Evolutionary conservation across 1,139 yeast species (phyloP).

Genomic region (Starmera stellimalicola): DNA sequence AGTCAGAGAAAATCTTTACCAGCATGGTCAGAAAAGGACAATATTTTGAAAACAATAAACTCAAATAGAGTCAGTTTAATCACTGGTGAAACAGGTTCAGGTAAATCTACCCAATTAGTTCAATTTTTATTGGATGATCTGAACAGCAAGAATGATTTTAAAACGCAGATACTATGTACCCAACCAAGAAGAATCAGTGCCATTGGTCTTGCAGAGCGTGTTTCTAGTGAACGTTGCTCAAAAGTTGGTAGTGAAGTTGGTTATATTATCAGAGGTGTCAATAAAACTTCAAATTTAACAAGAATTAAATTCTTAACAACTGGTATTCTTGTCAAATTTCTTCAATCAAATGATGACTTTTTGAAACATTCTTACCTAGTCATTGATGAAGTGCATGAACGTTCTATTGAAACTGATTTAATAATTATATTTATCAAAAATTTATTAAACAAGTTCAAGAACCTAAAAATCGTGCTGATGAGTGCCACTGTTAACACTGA

Average conservation of each 20-base stretch:
- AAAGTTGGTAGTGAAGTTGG: constrained; percentile 76
- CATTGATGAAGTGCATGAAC: constrained; percentile 92
- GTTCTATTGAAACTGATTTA: constrained; percentile 87
- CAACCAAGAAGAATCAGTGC: constrained; percentile 96
- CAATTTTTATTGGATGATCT: constrained; percentile 76
- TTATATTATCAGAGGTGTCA: constrained; percentile 84
- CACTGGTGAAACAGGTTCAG: constrained; percentile 97
- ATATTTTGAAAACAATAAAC: constrained; percentile 46
- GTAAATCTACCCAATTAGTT: constrained; percentile 87
- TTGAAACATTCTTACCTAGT: constrained; percentile 48
- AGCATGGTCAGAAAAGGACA: constrained; percentile 65
- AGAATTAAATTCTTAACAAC: constrained; percentile 82
- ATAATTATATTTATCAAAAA: constrained; percentile 67
- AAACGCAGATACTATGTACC: constrained; percentile 69
- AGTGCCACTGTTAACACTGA: constrained; percentile 84
- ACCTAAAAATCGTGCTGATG: constrained; percentile 72
- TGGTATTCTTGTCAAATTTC: constrained; percentile 81
- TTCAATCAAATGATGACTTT: constrained; percentile 46
- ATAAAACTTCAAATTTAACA: constrained; percentile 51
- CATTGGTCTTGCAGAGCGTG: constrained; percentile 88
- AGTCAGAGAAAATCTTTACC: constrained; percentile 51
- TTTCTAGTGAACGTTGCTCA: constrained; percentile 71
- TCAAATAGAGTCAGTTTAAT: constrained; percentile 60
- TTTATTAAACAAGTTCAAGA: constrained; percentile 33
- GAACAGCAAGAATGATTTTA: constrained; percentile 30